Percentiles rank a stretch among this genome's conserved stretches.
These are phyloP conservation scores for Pterula multifida DNA, from an alignment of 1,284 basidiomycete genomes.

Conservation along the genomic window DNA sequence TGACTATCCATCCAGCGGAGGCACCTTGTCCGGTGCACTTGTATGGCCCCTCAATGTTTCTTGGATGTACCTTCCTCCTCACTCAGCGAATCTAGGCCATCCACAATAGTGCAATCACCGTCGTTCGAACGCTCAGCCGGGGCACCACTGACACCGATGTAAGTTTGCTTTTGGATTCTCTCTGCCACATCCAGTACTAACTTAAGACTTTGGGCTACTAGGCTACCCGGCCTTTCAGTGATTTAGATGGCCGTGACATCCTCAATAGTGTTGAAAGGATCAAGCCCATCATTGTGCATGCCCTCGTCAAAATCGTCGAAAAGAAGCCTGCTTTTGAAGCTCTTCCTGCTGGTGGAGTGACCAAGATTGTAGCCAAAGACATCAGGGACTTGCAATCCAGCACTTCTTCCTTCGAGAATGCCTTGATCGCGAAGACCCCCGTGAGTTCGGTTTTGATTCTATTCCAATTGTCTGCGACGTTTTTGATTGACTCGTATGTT, in stretches of 20 bases:
- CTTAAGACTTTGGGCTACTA: not conserved
- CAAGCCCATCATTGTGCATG: slow-evolving; percentile 4
- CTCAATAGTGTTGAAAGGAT: slow-evolving; percentile 1
- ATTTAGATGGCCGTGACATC: slow-evolving; percentile 3
- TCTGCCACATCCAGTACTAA: not conserved
- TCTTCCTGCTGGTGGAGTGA: slow-evolving; percentile 1
- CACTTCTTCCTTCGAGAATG: not conserved
- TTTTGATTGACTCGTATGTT: too few species aligned
- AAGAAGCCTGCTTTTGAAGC: slow-evolving; percentile 7
- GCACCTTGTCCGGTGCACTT: slow-evolving; percentile 12
- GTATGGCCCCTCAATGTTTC: slow-evolving; percentile 6
- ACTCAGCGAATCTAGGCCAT: slow-evolving; percentile 10
- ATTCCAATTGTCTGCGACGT: not conserved
- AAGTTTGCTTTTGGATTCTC: not conserved
- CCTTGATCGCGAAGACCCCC: not conserved
- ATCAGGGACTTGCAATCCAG: not conserved
- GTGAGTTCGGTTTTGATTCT: not conserved
- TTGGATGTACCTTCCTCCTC: not conserved
- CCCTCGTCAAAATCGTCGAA: slow-evolving; percentile 2
- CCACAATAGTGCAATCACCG: slow-evolving; percentile 10
- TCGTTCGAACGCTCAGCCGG: slow-evolving; percentile 9
- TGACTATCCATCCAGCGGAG: slow-evolving; percentile 15
- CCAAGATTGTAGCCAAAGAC: not conserved
- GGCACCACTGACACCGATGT: slow-evolving; percentile 11
- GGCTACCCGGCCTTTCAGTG: slow-evolving; percentile 2